A percentile compares a stretch with the other conserved stretches of the same genome.
These are phyloP conservation scores for Nicotiana rustica DNA, from an alignment of 305 asterid genomes.

Conservation along the genomic window DNA sequence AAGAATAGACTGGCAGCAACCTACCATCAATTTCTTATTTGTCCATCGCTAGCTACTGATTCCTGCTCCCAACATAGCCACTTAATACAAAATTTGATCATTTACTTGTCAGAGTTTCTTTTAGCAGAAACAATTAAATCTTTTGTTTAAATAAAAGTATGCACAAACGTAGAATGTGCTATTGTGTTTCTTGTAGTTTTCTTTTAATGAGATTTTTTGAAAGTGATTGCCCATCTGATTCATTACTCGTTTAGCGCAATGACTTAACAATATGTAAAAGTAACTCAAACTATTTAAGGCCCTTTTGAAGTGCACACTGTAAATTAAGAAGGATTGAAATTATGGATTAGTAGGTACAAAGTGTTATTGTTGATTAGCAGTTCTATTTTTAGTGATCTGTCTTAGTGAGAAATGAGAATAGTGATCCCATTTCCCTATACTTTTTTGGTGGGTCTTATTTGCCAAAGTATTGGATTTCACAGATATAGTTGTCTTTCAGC, in stretches of 20 bases:
- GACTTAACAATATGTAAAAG: background rate
- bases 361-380: background rate
- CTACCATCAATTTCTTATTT: conserved; percentile 8
- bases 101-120: background rate
- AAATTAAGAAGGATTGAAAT: background rate
- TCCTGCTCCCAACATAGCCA: conserved; percentile 12
- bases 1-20: background rate
- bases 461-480: background rate
- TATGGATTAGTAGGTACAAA: background rate
- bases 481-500: conserved; percentile 6
- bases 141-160: background rate
- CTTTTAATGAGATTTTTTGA: background rate
- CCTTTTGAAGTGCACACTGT: background rate
- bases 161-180: conserved; percentile 19
- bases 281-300: conserved; percentile 12
- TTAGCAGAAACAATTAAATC: background rate
- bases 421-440: background rate
- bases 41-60: background rate
- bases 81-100: background rate
- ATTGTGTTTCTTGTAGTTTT: conserved; percentile 1
- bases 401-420: conserved; percentile 14
- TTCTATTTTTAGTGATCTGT: background rate
- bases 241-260: conserved; percentile 1
- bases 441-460: background rate
- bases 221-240: conserved; percentile 3